A percentile compares a stretch with the other conserved stretches of the same genome.
Conservation (phyloP, 345 rosid species). For the Euphorbia pulcherrima region DNA sequence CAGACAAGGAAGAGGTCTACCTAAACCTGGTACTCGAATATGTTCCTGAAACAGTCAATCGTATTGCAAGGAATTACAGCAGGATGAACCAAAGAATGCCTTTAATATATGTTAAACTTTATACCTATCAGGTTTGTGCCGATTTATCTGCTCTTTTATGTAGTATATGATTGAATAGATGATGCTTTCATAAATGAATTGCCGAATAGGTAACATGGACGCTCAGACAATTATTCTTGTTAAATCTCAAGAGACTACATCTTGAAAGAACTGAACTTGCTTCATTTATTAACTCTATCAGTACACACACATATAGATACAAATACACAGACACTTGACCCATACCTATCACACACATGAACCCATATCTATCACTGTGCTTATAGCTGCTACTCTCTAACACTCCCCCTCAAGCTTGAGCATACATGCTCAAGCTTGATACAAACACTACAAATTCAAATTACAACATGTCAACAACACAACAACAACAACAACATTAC, state of each 20-base stretch:
- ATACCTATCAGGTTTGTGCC: conserved; percentile 73
- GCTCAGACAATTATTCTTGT: neutral
- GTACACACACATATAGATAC: too few relatives aligned
- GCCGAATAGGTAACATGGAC: neutral
- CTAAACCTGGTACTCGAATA: conserved; percentile 93
- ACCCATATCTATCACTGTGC: too few relatives aligned
- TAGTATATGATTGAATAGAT: neutral
- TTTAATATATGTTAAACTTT: conserved; percentile 84
- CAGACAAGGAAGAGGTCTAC: conserved; percentile 92
- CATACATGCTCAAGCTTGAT: too few relatives aligned
- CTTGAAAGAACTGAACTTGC: too few relatives aligned
- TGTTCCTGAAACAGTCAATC: conserved; percentile 87
- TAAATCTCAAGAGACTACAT: neutral
- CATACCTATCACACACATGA: too few relatives aligned
- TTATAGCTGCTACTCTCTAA: too few relatives aligned
- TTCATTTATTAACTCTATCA: too few relatives aligned
- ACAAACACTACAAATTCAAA: too few relatives aligned
- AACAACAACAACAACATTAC: too few relatives aligned
- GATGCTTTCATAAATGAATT: conserved; percentile 2
- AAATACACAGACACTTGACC: too few relatives aligned
- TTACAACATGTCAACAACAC: too few relatives aligned
- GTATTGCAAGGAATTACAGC: conserved; percentile 72
- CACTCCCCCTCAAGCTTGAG: too few relatives aligned
- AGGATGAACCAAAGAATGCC: conserved; percentile 86
- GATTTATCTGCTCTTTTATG: conserved; percentile 7